These are phyloP conservation scores for Phytophthora capsici DNA, from an alignment of 352 stramenopile genomes.

Conservation along the genomic window DNA sequence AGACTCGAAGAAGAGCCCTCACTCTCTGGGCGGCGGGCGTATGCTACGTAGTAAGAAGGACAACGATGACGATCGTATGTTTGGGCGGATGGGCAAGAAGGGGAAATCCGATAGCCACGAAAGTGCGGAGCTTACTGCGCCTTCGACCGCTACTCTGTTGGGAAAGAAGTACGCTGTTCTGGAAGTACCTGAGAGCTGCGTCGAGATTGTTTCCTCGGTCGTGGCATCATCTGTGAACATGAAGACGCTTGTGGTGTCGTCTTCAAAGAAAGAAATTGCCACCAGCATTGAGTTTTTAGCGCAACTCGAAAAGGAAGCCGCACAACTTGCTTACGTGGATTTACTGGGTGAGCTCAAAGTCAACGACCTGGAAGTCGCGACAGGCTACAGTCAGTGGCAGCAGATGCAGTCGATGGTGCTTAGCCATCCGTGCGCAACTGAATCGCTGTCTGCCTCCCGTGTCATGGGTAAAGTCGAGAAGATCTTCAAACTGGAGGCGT, in stretches of 20 bases:
- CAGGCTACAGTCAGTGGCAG: constrained; percentile 68
- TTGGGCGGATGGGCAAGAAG: constrained; percentile 43
- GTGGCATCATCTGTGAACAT: constrained; percentile 56
- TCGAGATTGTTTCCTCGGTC: constrained; percentile 68
- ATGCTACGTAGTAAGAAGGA: constrained; percentile 64
- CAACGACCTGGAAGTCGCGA: constrained; percentile 80
- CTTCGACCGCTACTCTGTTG: constrained; percentile 61
- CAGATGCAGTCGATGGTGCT: constrained; percentile 58
- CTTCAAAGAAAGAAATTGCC: constrained; percentile 78
- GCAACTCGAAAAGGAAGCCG: constrained; percentile 80
- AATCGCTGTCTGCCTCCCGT: constrained; percentile 44
- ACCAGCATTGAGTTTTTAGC: constrained; percentile 72
- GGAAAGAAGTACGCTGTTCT: constrained; percentile 75
- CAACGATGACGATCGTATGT: constrained; percentile 55
- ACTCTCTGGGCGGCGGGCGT: constrained; percentile 37
- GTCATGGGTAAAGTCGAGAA: constrained; percentile 78
- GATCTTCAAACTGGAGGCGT: constrained; percentile 76
- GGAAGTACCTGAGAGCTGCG: constrained; percentile 80
- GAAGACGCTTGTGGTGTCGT: constrained; percentile 64
- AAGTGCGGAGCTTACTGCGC: constrained; percentile 51
- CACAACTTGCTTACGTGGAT: constrained; percentile 63
- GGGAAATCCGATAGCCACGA: constrained; percentile 44
- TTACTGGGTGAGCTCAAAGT: constrained; percentile 78
- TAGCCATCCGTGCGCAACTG: constrained; percentile 54
- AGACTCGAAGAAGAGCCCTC: constrained; percentile 23